A percentile compares a stretch with the other conserved stretches of the same genome.
Conservation (phyloP, 306 rosid species). For the Ceratonia siliqua region DNA sequence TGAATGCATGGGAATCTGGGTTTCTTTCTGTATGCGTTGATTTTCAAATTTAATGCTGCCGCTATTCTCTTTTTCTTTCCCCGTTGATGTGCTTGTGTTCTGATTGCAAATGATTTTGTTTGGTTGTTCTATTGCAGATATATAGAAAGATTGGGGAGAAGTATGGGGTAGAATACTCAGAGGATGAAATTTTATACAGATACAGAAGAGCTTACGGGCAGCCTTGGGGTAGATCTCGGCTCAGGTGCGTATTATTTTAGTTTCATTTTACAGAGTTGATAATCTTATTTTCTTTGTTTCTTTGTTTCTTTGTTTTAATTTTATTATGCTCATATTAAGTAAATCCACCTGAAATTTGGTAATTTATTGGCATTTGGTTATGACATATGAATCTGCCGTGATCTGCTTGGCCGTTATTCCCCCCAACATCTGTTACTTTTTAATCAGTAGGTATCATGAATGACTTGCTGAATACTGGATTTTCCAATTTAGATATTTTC, state of each 20-base stretch:
- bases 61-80: neutral
- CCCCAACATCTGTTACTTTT: neutral
- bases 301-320: neutral
- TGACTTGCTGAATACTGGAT: conserved; percentile 11
- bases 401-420: neutral
- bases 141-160: conserved; percentile 83
- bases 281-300: neutral
- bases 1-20: neutral
- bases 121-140: conserved; percentile 49
- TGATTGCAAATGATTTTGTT: neutral
- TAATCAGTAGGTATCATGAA: neutral
- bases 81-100: neutral
- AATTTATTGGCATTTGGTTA: neutral
- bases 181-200: conserved; percentile 78
- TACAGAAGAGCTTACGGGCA: conserved; percentile 87
- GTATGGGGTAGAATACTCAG: conserved; percentile 87
- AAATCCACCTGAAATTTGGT: neutral
- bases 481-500: conserved; percentile 17
- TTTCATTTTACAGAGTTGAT: neutral
- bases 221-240: conserved; percentile 98
- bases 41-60: conserved; percentile 6
- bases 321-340: neutral
- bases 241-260: conserved; percentile 55
- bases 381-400: neutral
- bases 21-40: neutral